phyloP scores from a whole-genome alignment of 2,329 filamentous ascomycete species.

The Aspergillus sp. region DNA sequence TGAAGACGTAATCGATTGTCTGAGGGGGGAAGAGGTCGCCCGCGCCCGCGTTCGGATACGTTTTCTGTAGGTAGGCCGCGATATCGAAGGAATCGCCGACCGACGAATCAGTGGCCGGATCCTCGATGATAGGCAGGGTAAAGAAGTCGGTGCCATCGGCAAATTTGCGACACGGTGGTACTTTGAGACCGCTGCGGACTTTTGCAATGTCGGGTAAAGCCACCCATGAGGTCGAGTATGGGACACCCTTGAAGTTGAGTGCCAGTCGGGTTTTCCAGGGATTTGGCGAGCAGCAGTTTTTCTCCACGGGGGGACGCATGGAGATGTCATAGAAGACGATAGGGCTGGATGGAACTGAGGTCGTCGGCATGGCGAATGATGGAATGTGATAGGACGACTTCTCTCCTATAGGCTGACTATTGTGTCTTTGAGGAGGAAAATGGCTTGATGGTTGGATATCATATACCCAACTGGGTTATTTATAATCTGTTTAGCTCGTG shows the following conservation, averaged over 20 bases:
- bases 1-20: constrained; percentile 36
- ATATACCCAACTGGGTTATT: no score
- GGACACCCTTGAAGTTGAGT: constrained; percentile 42
- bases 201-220: constrained; percentile 44
- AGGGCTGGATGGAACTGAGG: neutral
- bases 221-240: constrained; percentile 48
- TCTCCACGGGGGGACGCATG: constrained; percentile 23
- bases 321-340: constrained; percentile 45
- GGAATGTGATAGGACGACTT: neutral
- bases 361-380: neutral
- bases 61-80: constrained; percentile 50
- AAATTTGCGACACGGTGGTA: constrained; percentile 47
- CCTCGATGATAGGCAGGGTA: constrained; percentile 52
- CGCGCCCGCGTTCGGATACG: constrained; percentile 40
- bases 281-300: constrained; percentile 38
- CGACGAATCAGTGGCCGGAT: constrained; percentile 32
- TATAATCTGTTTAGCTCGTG: no score
- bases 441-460: no score
- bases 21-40: constrained; percentile 43
- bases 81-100: constrained; percentile 61
- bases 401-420: no score
- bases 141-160: constrained; percentile 51
- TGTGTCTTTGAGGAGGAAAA: no score
- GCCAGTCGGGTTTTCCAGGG: constrained; percentile 46
- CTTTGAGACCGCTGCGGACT: constrained; percentile 41